Evolutionary conservation across 225 moss, liverwort and hornwort genomes (phyloP).

Genomic region (Climacium dendroides): DNA sequence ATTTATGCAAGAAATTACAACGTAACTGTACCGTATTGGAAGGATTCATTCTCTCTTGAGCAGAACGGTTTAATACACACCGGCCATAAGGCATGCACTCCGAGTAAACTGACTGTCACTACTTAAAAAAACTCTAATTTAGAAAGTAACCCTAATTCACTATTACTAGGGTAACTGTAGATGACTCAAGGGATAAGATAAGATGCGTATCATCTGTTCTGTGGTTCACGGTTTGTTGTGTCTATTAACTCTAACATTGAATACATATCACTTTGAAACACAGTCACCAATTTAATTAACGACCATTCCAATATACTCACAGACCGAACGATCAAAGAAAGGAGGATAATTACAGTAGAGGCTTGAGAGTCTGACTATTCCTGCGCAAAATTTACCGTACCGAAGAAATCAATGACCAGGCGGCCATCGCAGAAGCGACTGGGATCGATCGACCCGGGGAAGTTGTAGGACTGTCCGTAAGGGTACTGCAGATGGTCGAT

Average conservation of each 20-base stretch:
- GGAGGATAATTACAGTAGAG: background rate
- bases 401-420: conserved; percentile 18
- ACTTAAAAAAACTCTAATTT: no score
- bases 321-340: background rate
- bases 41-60: no score
- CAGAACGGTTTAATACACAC: no score
- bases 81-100: no score
- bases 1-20: background rate
- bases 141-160: no score
- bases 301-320: no score
- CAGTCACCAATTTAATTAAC: background rate
- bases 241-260: background rate
- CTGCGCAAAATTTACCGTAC: background rate
- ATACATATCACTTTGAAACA: background rate
- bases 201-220: no score
- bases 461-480: conserved; percentile 4
- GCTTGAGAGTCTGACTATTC: background rate
- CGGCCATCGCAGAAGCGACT: conserved; percentile 22
- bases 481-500: background rate
- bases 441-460: background rate
- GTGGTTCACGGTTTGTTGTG: no score
- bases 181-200: no score
- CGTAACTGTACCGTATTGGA: no score
- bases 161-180: no score
- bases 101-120: no score